phyloP scores from a whole-genome alignment of 1,139 yeast species.

The Magnusiomyces suaveolens region DNA sequence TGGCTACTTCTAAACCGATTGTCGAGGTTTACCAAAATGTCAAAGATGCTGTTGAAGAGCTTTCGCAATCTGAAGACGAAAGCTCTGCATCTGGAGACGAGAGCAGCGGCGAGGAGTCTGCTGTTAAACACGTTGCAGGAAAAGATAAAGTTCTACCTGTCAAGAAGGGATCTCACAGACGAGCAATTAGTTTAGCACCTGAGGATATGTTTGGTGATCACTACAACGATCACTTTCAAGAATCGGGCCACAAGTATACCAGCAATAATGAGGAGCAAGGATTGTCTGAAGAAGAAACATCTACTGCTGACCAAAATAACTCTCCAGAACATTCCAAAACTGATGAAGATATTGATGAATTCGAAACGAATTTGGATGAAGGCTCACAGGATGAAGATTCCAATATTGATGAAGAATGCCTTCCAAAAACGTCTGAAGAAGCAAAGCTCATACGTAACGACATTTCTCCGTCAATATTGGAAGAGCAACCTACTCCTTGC shows the following conservation, averaged over 20 bases:
- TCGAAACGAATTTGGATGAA: neutral
- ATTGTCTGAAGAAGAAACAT: neutral
- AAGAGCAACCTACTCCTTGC: neutral
- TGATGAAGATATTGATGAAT: neutral
- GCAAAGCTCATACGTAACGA: neutral
- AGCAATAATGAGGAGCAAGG: slow-evolving; percentile 3
- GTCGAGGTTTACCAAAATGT: slow-evolving; percentile 88
- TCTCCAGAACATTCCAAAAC: neutral
- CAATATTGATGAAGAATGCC: slow-evolving; percentile 1
- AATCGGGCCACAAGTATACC: neutral
- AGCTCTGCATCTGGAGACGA: slow-evolving; percentile 9
- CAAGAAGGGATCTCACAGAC: neutral
- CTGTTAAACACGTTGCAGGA: neutral
- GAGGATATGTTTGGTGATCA: neutral
- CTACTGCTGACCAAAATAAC: neutral
- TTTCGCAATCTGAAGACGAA: slow-evolving; percentile 32
- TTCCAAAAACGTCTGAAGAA: neutral
- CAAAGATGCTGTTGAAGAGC: slow-evolving; percentile 66
- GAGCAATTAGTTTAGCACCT: neutral
- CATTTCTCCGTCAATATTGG: neutral
- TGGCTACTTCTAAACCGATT: slow-evolving; percentile 71
- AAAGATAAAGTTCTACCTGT: neutral
- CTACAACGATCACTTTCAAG: neutral
- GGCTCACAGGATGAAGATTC: neutral
- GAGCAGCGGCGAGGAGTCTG: neutral